Base-by-base conservation (phyloP, 140 eudicot species). In the Ambrosia hybrid region DNA sequence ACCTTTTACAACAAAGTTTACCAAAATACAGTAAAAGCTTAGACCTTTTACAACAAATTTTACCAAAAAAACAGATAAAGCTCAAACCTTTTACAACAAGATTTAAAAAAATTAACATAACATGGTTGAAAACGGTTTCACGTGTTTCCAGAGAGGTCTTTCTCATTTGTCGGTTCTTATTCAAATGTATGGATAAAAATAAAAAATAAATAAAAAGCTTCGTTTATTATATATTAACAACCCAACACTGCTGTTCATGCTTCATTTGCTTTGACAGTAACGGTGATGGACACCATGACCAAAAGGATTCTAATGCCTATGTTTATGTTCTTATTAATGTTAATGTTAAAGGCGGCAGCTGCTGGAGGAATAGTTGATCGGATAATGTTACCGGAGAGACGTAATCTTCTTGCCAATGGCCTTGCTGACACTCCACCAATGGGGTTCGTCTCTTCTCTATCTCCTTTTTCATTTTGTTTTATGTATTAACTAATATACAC, bases 361-460 rank as follows among this genome's bases (percentile, higher is more conserved):
- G 58, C 65, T 14, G 78, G 57, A 43, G 73, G 16, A 12, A 33
- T 16, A 10, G n/a, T 39, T 3, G 55, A 15, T 5, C 12, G 14
- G 38, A n/a, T 10, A 4, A 36, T 4, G 17, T 55, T 21, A 8
- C 43, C 49, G 38, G 73, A 72, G 69, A 81, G 96, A 65, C 89
- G 96, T n/a, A 76, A 46, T 74, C 80, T 91, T 67, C 81, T 88
- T 13, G 85, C 85, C 38, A 88, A 91, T 80, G 95, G 95, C 59
- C 90, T 91, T 34, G 97, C 72, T 11, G 51, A 67, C n/a, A 88
- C 97, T 80, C 97, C 97, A 73, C 95, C 86, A 11, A 91, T 91
- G 97, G 97, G 97, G 97, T 91, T 63, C 36, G 65, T 66, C 4
- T 48, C 55, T 3, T 59, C 73, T 14, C 43, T 21, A 21, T 21